These are phyloP conservation scores for Kurtzmaniella natalensis DNA, from an alignment of 1,139 yeast genomes.

Conservation along the genomic window DNA sequence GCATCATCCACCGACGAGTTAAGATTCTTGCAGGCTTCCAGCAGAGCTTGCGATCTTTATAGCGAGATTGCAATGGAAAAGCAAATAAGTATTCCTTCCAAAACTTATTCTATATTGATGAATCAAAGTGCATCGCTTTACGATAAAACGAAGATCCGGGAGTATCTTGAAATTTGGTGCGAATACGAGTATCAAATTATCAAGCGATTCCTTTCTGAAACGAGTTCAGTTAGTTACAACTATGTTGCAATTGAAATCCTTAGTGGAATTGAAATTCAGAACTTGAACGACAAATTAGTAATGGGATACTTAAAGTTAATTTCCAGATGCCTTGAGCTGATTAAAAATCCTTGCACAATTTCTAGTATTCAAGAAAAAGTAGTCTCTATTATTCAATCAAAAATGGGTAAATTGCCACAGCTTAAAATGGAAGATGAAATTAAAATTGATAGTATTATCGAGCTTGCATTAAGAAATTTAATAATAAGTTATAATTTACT, in stretches of 20 bases:
- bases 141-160: slow-evolving; percentile 2
- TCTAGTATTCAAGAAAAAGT: slow-evolving; percentile 7
- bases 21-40: slow-evolving; percentile 21
- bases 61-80: slow-evolving; percentile 16
- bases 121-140: slow-evolving; percentile 3
- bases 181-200: slow-evolving; percentile 1
- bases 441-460: slow-evolving; percentile 21
- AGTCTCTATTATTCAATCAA: slow-evolving; percentile 16
- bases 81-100: slow-evolving; percentile 17
- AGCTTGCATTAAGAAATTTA: slow-evolving; percentile 29
- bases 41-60: slow-evolving; percentile 20
- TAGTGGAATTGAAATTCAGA: background rate
- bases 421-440: slow-evolving; percentile 22
- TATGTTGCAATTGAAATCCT: background rate
- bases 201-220: background rate
- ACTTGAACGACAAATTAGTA: slow-evolving; percentile 1
- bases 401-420: slow-evolving; percentile 37
- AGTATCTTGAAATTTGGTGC: slow-evolving; percentile 5
- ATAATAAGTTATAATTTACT: slow-evolving; percentile 16
- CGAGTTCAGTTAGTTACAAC: background rate
- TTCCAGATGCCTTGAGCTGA: background rate
- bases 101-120: slow-evolving; percentile 16
- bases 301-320: background rate
- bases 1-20: slow-evolving; percentile 19
- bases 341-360: background rate